phyloP scores from a whole-genome alignment of 371 early-diverging fungal genomes.

The Saksenaea vasiformis region DNA sequence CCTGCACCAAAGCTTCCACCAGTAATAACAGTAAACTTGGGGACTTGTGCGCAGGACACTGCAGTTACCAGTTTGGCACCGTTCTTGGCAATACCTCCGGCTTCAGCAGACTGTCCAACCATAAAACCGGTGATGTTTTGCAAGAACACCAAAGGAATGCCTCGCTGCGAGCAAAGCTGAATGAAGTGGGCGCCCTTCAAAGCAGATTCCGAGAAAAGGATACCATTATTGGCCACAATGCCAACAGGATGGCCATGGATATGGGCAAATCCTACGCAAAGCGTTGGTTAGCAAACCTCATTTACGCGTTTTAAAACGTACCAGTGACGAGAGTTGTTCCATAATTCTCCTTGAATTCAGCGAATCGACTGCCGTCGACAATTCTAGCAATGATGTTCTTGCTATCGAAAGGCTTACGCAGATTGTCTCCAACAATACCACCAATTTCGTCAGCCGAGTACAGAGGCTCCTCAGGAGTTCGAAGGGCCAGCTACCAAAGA shows the following conservation, averaged over 20 bases:
- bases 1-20: slow-evolving; percentile 95
- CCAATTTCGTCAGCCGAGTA: slow-evolving; percentile 87
- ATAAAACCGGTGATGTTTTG: slow-evolving; percentile 95
- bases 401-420: slow-evolving; percentile 90
- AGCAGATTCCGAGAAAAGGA: slow-evolving; percentile 94
- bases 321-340: slow-evolving; percentile 93
- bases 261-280: slow-evolving; percentile 81
- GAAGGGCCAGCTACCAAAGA: slow-evolving; percentile 40
- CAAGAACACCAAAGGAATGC: slow-evolving; percentile 93
- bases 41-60: slow-evolving; percentile 93
- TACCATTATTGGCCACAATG: slow-evolving; percentile 98
- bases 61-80: slow-evolving; percentile 98
- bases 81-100: slow-evolving; percentile 97
- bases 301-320: slow-evolving; percentile 14
- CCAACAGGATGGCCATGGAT: slow-evolving; percentile 95
- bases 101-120: slow-evolving; percentile 97
- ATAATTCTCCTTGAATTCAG: slow-evolving; percentile 95
- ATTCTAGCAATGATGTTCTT: slow-evolving; percentile 94
- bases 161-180: slow-evolving; percentile 92
- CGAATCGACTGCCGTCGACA: slow-evolving; percentile 93
- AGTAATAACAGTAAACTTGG: slow-evolving; percentile 94
- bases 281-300: not conserved
- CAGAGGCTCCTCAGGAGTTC: slow-evolving; percentile 77
- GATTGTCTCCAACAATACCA: slow-evolving; percentile 95
- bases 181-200: slow-evolving; percentile 98